Evolutionary conservation across 495 filamentous ascomycete species (phyloP), one percentile per base, ranked within the genome.

Genomic region (Glonium stellatum): DNA sequence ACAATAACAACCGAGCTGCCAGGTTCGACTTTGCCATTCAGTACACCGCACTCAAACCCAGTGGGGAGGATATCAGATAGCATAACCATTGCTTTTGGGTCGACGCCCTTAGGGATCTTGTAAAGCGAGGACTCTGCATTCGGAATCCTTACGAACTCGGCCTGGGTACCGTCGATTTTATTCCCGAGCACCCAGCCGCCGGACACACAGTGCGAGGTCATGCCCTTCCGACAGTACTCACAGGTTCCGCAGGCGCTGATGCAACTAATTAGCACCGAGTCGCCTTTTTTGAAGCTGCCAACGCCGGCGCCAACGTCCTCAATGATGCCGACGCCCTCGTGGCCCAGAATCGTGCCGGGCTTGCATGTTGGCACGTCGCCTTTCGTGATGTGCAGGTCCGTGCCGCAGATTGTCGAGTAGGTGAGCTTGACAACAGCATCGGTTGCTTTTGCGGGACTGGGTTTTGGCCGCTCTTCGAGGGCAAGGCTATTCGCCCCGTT

Each of bases 1-100:
- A 81, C 65, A 60, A 83, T 76, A 1, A 73, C 79, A 8, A 82
- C 76, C 12, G 71, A 73, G 1, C 55, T 49, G 2, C 76, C 79
- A 1, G 75, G 77, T 52, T 69, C 59, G 8, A 80, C 73, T 52
- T 72, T 70, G 5, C 72, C 73, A 58, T 74, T 79, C 22, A 80
- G 58, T 2, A 78, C 73, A 50, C 79, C 76, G 55, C 75, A 77
- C 57, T 82, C 78, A 19, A 77, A 69, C 1, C 75, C 77, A 1
- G 79, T 80, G 8, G 79, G 78, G 31, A 80, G 72, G 37, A 76
- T 75, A 62, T 81, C 78, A 27, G 71, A 75, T 18, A 78, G 66
- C 57, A 75, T 71, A 13, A 79, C 74, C 8, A 74, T 61, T 3
- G 66, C 68, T 37, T 67, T 53, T 49, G 72, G 69, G 48, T 79